These are phyloP conservation scores for Suhomyces anneliseae DNA, from an alignment of 1,139 yeast genomes.

Conservation along the genomic window DNA sequence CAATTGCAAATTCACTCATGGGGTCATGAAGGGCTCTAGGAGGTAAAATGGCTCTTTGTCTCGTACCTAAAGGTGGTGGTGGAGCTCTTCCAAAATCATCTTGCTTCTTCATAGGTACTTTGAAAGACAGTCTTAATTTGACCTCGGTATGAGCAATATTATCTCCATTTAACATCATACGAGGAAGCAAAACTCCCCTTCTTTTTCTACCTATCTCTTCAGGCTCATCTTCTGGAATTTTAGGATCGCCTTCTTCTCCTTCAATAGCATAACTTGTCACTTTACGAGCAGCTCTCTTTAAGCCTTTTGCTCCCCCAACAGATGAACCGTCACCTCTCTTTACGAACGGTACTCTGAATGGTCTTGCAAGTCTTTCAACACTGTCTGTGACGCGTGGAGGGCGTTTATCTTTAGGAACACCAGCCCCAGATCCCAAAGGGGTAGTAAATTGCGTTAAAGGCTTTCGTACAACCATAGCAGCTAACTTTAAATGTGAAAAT, in stretches of 20 bases:
- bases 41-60: conserved; percentile 64
- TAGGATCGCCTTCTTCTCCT: conserved; percentile 18
- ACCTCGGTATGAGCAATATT: conserved; percentile 30
- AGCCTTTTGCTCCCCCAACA: conserved; percentile 18
- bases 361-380: conserved; percentile 36
- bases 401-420: conserved; percentile 41
- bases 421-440: conserved; percentile 49
- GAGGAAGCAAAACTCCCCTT: conserved; percentile 54
- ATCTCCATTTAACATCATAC: conserved; percentile 35
- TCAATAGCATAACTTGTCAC: conserved; percentile 30
- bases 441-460: conserved; percentile 43
- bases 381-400: conserved; percentile 42
- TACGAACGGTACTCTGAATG: conserved; percentile 46
- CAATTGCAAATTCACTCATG: conserved; percentile 88
- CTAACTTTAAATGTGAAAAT: neutral
- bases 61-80: conserved; percentile 76
- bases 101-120: conserved; percentile 48
- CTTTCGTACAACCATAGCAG: conserved; percentile 29
- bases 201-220: conserved; percentile 26
- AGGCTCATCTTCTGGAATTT: conserved; percentile 22
- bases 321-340: conserved; percentile 19
- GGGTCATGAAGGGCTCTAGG: conserved; percentile 96
- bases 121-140: conserved; percentile 43
- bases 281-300: conserved; percentile 31
- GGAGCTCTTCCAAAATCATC: conserved; percentile 35